These are phyloP conservation scores for Ascoidea asiatica DNA, from an alignment of 805 yeast genomes.

Conservation along the genomic window DNA sequence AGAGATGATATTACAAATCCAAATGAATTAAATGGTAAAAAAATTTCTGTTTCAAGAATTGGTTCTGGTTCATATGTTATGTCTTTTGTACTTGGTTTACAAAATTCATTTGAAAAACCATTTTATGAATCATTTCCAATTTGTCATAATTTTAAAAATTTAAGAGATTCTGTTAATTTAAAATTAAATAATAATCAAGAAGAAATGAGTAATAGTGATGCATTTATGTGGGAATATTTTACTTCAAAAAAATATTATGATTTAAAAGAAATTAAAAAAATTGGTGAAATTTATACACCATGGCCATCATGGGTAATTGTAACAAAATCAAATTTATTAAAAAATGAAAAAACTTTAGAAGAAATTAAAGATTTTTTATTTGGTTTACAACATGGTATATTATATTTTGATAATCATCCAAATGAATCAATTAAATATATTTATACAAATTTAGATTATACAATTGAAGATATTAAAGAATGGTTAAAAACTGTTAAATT, in stretches of 20 bases:
- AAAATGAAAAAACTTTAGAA: constrained; percentile 15
- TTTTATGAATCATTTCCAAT: constrained; percentile 41
- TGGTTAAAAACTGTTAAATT: constrained; percentile 78
- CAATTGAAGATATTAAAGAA: constrained; percentile 60
- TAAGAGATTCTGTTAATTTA: constrained; percentile 68
- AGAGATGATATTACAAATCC: constrained; percentile 41
- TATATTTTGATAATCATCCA: constrained; percentile 42
- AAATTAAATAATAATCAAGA: constrained; percentile 19
- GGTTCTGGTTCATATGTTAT: constrained; percentile 89
- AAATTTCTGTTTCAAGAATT: constrained; percentile 71
- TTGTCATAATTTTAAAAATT: constrained; percentile 54
- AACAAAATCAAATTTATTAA: constrained; percentile 28
- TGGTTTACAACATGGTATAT: constrained; percentile 55
- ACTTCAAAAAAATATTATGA: constrained; percentile 82
- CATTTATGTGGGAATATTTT: constrained; percentile 94
- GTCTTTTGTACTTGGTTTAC: constrained; percentile 71
- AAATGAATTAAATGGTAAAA: constrained; percentile 42
- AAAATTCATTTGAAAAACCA: constrained; percentile 36
- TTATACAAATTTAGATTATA: constrained; percentile 55
- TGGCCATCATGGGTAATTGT: constrained; percentile 94
- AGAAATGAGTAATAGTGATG: constrained; percentile 33
- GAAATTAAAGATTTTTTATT: constrained; percentile 27
- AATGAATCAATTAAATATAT: constrained; percentile 61
- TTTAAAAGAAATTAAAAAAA: constrained; percentile 59
- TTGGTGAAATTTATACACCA: constrained; percentile 87